Base-by-base conservation (phyloP, 139 green algal genomes). In the Chlamydomonas urium region DNA sequence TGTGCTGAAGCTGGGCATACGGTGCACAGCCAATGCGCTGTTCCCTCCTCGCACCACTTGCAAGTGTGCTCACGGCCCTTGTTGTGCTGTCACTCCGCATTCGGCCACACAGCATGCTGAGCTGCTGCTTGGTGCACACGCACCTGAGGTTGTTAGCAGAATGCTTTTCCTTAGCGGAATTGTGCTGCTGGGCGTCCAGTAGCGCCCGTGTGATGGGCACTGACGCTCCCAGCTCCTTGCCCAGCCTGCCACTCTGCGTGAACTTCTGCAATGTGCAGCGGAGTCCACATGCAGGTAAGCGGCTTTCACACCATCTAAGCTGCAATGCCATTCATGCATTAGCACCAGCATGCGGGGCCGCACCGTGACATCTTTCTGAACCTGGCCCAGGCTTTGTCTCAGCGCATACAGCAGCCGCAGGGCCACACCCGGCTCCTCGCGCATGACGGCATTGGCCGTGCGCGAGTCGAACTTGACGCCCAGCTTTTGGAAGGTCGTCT, bases 331-430 rank as follows among this genome's bases (percentile, higher is more conserved):
- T n/a, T n/a, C n/a, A n/a, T n/a, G n/a, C n/a, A n/a, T n/a, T n/a
- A n/a, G n/a, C n/a, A n/a, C n/a, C n/a, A n/a, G 42, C 42, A 50
- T 50, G 42, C 42, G 42, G 42, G 10, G 10, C 14, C 66, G 58
- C 36, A 85, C 82, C 76, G 72, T 71, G 24, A 87, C 29, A 33
- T 87, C 72, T n/a, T 81, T 83, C 10, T 74, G 66, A 38, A 88
- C 61, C 38, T 75, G 75, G 19, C 61, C 67, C 28, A 88, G 47
- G 28, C 62, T 75, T 69, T 85, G 79, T 75, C 88, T 91, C 23
- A 91, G 81, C 21, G 75, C 56, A 66, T 89, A 90, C 24, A 92
- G 53, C 33, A 94, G 65, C 21, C 81, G 71, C 21, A 78, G 47
- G 14, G 86, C 86, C 5, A 86, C 75, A 19, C 88, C 87, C 4